Evolutionary conservation across 768 basidiomycete genomes (phyloP).

Genomic region (Cubamyces lactineus): DNA sequence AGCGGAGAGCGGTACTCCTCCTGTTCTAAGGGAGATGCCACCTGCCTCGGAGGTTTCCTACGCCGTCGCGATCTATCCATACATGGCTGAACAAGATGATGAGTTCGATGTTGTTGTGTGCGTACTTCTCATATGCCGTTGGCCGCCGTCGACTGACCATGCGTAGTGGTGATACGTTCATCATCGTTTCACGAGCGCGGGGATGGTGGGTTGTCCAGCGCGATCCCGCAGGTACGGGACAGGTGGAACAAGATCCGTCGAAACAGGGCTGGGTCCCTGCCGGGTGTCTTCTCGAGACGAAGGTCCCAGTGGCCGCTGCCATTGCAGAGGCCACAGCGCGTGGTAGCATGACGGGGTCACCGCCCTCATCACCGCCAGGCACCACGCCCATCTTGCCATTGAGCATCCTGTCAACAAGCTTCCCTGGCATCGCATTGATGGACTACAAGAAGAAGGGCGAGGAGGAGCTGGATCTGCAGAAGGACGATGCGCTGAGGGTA

Average conservation of each 20-base stretch:
- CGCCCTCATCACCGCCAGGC: slow-evolving; percentile 37
- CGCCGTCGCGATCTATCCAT: slow-evolving; percentile 97
- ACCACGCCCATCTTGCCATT: slow-evolving; percentile 86
- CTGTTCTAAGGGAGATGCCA: slow-evolving; percentile 35
- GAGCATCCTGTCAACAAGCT: slow-evolving; percentile 96
- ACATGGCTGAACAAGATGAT: slow-evolving; percentile 97
- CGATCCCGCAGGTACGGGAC: slow-evolving; percentile 83
- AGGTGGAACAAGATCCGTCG: slow-evolving; percentile 72
- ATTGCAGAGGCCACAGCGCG: slow-evolving; percentile 80
- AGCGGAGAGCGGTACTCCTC: slow-evolving; percentile 33
- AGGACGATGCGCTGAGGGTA: slow-evolving; percentile 87
- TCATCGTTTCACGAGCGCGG: slow-evolving; percentile 90
- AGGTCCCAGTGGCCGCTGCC: slow-evolving; percentile 86
- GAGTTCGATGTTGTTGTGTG: slow-evolving; percentile 98
- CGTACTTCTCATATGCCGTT: slow-evolving; percentile 18
- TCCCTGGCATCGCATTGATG: slow-evolving; percentile 95
- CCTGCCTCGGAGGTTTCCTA: slow-evolving; percentile 70
- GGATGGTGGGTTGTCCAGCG: slow-evolving; percentile 99
- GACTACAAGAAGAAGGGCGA: slow-evolving; percentile 94
- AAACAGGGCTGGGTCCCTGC: slow-evolving; percentile 98
- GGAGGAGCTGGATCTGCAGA: slow-evolving; percentile 87
- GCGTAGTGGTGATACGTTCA: slow-evolving; percentile 85
- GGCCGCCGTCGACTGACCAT: not conserved
- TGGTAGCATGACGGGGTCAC: slow-evolving; percentile 44
- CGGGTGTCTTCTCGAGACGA: slow-evolving; percentile 93